These are phyloP conservation scores for Puccinia novopanici DNA, from an alignment of 1,284 basidiomycete species.

Conservation along the genomic window DNA sequence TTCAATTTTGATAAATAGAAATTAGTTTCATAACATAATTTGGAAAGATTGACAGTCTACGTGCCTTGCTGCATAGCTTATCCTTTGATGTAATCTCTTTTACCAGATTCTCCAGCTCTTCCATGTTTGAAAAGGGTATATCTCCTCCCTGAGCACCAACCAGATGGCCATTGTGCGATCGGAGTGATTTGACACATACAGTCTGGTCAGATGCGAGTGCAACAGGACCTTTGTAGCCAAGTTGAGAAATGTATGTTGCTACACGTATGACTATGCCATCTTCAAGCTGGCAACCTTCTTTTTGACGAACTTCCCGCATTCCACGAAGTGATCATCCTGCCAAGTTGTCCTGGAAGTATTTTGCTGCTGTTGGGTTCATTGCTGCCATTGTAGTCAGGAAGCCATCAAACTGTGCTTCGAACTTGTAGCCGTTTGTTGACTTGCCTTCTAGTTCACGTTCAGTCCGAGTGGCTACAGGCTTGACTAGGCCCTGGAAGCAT, in stretches of 20 bases:
- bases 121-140: neutral
- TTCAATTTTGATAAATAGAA: neutral
- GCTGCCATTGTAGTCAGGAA: constrained; percentile 13
- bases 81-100: constrained; percentile 3
- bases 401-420: neutral
- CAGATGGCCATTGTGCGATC: neutral
- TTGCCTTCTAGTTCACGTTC: neutral
- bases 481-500: constrained; percentile 6
- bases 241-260: neutral
- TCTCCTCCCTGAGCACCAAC: constrained; percentile 38
- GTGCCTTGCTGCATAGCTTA: constrained; percentile 7
- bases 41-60: neutral
- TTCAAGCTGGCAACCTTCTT: constrained; percentile 6
- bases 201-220: constrained; percentile 22
- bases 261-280: constrained; percentile 6
- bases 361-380: constrained; percentile 10
- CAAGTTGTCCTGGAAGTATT: constrained; percentile 1
- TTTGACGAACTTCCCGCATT: neutral
- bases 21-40: too few species aligned
- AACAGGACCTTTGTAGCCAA: constrained; percentile 4
- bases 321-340: neutral
- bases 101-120: neutral
- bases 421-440: neutral
- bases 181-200: constrained; percentile 13
- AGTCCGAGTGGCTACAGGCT: neutral